Conservation (phyloP, 2,329 filamentous ascomycete species). For the Calonectria ilicicola region DNA sequence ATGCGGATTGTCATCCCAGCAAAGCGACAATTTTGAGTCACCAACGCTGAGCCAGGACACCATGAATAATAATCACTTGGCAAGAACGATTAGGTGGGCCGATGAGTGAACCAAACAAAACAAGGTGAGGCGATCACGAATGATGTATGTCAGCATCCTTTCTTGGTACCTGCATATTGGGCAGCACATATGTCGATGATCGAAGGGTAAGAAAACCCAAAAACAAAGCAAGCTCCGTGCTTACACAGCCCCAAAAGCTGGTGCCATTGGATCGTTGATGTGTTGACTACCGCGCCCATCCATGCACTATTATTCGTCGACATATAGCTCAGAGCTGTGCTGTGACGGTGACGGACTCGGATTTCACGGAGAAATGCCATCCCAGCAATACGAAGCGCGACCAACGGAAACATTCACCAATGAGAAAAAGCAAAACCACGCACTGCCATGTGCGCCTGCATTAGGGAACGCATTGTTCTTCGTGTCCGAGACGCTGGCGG, state of each 20-base stretch:
- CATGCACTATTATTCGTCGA: constrained; percentile 12
- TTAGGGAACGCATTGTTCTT: background rate
- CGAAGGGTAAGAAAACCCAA: background rate
- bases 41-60: background rate
- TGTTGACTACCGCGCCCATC: background rate
- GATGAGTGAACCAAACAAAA: background rate
- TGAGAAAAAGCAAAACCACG: background rate
- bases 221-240: background rate
- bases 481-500: constrained; percentile 3
- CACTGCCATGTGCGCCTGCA: constrained; percentile 4
- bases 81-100: background rate
- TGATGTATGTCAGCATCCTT: background rate
- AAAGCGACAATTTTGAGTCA: background rate
- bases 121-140: background rate
- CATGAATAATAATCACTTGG: background rate
- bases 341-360: background rate
- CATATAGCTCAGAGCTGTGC: background rate
- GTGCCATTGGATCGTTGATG: background rate
- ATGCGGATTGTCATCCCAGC: background rate
- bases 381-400: constrained; percentile 1
- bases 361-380: constrained; percentile 10
- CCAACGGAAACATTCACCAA: background rate
- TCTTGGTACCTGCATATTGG: constrained; percentile 14
- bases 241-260: background rate
- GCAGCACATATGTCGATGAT: constrained; percentile 1